Base-by-base conservation (phyloP, 495 filamentous ascomycete genomes). In the Podospora pseudocomata region DNA sequence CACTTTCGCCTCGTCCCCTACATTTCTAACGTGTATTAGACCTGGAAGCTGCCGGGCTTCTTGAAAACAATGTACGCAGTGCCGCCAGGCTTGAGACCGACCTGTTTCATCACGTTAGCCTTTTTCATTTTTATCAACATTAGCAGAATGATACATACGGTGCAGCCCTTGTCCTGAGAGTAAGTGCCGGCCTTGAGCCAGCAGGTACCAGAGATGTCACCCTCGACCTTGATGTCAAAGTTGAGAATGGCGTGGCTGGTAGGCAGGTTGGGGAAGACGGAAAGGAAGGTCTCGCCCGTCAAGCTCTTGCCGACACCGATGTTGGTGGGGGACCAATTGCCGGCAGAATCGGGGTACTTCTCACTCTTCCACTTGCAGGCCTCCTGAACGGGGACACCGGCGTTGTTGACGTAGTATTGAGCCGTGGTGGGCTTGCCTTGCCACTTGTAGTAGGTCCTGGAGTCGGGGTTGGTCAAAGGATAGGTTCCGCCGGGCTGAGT, bases 351-450 rank as follows among this genome's bases (percentile, higher is more conserved):
- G 67, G 87, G 81, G 74, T 83, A 79, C 9, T 76, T 68, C 2
- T 77, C 69, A 69, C 86, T 85, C 73, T 87, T 85, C 95, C 95
- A 98, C 39, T 80, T 74, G 84, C 95, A 99, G 44, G 88, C 95
- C 19, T 93, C 79, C 71, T 89, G 76, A 56, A 87, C 79, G 18
- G 82, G 75, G 18, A 89, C 81, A 70, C 91, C 92, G 68, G 84
- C 82, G 70, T 89, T 89, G 86, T 98, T 98, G 82, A 97, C 86
- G 75, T 99, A 99, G 86, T 98, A 99, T 81, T 99, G 96, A 60
- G 94, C 93, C 39, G 91, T 94, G 63, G 95, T 98, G 20, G 74
- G 26, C 79, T 84, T 84, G 71, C 86, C 87, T 74, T 92, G 67
- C 90, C 92, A 96, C 60, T 80, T 76, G 85, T 91, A 99, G 85